Percentiles rank a stretch among this genome's conserved stretches.
Conservation (phyloP, 2,329 filamentous ascomycete species). For the Penicillium sp. region DNA sequence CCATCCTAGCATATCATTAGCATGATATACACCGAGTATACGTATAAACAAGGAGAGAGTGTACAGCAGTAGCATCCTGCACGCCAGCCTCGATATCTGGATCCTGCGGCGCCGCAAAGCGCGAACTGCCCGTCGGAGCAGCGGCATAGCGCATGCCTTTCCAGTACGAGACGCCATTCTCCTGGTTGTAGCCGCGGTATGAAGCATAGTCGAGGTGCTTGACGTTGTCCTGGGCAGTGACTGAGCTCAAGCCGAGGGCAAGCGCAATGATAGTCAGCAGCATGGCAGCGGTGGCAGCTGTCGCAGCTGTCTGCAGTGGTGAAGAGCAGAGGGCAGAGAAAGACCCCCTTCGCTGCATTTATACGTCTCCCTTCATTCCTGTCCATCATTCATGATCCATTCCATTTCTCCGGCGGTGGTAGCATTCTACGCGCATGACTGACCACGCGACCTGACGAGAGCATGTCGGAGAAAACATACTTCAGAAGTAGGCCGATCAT, state of each 20-base stretch:
- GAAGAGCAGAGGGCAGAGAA: neutral
- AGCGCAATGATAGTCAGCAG: neutral
- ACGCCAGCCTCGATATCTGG: conserved; percentile 47
- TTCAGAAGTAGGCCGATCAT: too few species aligned
- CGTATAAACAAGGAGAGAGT: conserved; percentile 6
- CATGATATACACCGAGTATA: neutral
- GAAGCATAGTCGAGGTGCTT: conserved; percentile 57
- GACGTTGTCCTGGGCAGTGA: neutral
- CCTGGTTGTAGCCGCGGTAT: conserved; percentile 56
- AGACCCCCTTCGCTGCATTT: neutral
- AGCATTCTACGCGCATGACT: too few species aligned
- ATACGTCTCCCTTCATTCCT: neutral
- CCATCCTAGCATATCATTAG: conserved; percentile 30
- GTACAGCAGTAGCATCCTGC: conserved; percentile 54
- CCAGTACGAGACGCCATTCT: conserved; percentile 64
- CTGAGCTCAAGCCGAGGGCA: neutral
- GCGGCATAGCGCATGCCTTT: conserved; percentile 72
- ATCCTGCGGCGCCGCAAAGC: conserved; percentile 66
- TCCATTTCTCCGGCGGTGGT: too few species aligned
- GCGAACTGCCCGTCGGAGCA: conserved; percentile 60
- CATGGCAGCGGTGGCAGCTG: neutral
- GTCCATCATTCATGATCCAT: too few species aligned
- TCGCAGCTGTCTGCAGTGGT: neutral
- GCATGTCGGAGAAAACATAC: too few species aligned
- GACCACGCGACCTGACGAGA: too few species aligned